Base-by-base conservation (phyloP, 805 yeast species). In the Saccharomycopsis synnaedendra region DNA sequence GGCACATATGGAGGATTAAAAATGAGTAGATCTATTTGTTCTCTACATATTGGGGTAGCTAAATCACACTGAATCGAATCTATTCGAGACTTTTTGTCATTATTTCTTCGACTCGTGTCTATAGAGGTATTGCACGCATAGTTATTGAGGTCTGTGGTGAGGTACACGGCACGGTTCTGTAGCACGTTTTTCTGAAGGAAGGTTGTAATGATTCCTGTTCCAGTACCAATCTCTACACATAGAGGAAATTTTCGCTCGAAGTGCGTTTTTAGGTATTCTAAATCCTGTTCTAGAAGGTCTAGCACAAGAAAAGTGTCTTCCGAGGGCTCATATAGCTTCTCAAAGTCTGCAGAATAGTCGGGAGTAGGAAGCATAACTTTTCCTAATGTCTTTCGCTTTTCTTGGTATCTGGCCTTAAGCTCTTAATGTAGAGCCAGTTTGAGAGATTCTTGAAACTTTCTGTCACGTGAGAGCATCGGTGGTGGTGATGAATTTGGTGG, bases 1-100 rank as follows among this genome's bases (percentile, higher is more conserved):
- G 98, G 98, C 1, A 93, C 98, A 60, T 93, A 93, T 0, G 98
- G 98, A 0, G 98, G 98, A 58, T 93, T 93, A 64, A 93, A 93
- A 1, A 93, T 69, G 28, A 93, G 65, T 1, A 90, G 49, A 57
- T 93, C 97, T 1, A 88, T 71, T 4, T 64, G 44, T 2, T 69
- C 55, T 0, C 58, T 58, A 8, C 73, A 60, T 6, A 87, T 53
- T 3, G 76, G 69, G 6, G 71, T 56, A 0, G 83, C 72, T 32
- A 88, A 63, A 57, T 75, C 75, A 60, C 79, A 72, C 50, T 83
- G 85, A 1, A 82, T 47, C 0, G 69, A 54, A 37, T 78, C 85
- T 11, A 77, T 54, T 19, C 27, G 42, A 32, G 45, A 56, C 55
- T 30, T 30, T 37, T 19, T 57, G 38, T 57, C 56, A 37, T 50